Evolutionary conservation across 2,329 filamentous ascomycete species (phyloP).

Genomic region (Rhytidhysteron rufulum): DNA sequence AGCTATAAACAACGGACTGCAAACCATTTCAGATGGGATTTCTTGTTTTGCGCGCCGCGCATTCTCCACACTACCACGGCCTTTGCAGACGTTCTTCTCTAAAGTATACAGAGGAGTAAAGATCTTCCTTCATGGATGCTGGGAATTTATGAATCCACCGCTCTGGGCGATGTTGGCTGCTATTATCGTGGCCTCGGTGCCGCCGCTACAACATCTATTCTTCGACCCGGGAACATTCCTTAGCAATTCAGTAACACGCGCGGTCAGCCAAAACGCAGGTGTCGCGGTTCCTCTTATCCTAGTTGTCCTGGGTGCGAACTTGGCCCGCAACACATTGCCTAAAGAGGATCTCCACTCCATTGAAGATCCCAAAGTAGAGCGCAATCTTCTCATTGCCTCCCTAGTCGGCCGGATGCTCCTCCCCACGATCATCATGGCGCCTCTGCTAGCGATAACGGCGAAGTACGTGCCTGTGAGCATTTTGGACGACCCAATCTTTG

Average conservation of each 20-base stretch:
- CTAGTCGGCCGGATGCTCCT: constrained; percentile 88
- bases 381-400: constrained; percentile 78
- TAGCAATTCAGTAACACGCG: constrained; percentile 86
- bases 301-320: constrained; percentile 90
- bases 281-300: constrained; percentile 94
- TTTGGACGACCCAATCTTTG: constrained; percentile 94
- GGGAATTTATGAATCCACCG: constrained; percentile 97
- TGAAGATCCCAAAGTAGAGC: constrained; percentile 66
- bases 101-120: constrained; percentile 37
- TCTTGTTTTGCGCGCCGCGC: constrained; percentile 29
- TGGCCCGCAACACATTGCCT: constrained; percentile 85
- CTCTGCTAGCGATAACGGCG: constrained; percentile 77
- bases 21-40: constrained; percentile 21
- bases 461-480: constrained; percentile 93
- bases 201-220: constrained; percentile 75
- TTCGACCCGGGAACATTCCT: constrained; percentile 87
- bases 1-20: constrained; percentile 15
- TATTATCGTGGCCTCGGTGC: constrained; percentile 87
- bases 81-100: constrained; percentile 49
- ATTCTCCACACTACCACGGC: constrained; percentile 51
- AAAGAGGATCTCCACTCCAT: constrained; percentile 61
- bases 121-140: constrained; percentile 64
- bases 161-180: constrained; percentile 94
- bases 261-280: constrained; percentile 77
- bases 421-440: constrained; percentile 88